phyloP scores from a whole-genome alignment of 2,329 filamentous ascomycete genomes.

The Fonsecaea multimorphosa region DNA sequence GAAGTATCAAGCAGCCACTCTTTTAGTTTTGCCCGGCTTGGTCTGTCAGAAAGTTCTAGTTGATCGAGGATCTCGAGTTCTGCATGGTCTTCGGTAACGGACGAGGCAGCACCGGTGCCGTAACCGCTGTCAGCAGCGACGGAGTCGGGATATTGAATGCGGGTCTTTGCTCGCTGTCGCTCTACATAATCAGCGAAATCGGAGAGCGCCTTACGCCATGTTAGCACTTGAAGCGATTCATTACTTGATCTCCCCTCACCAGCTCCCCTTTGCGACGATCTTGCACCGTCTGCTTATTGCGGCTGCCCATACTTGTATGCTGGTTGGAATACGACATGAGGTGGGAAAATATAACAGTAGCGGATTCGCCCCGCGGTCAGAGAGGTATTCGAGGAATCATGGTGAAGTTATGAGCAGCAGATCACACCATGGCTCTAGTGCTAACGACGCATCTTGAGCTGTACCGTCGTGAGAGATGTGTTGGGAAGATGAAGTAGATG shows the following conservation, averaged over 20 bases:
- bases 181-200: constrained; percentile 99
- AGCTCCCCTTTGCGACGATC: constrained; percentile 88
- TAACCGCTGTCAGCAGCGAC: constrained; percentile 51
- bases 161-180: constrained; percentile 74
- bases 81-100: constrained; percentile 70
- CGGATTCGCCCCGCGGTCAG: constrained; percentile 47
- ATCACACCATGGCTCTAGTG: constrained; percentile 24
- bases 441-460: constrained; percentile 12
- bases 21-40: constrained; percentile 71
- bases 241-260: constrained; percentile 56
- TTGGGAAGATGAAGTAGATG: constrained; percentile 1
- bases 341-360: constrained; percentile 27
- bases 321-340: constrained; percentile 9
- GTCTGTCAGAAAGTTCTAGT: constrained; percentile 73
- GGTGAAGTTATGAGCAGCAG: constrained; percentile 12
- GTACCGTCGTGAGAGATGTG: constrained; percentile 3
- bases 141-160: constrained; percentile 48
- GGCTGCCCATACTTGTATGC: constrained; percentile 54
- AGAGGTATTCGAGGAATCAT: constrained; percentile 55
- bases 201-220: constrained; percentile 70
- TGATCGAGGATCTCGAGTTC: constrained; percentile 90
- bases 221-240: constrained; percentile 16
- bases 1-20: constrained; percentile 71
- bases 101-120: constrained; percentile 44
- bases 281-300: constrained; percentile 68